Evolutionary conservation across 768 basidiomycete species (phyloP), one percentile per base, ranked within the genome.

Genomic region (Boletus pseudo-olivaceus): DNA sequence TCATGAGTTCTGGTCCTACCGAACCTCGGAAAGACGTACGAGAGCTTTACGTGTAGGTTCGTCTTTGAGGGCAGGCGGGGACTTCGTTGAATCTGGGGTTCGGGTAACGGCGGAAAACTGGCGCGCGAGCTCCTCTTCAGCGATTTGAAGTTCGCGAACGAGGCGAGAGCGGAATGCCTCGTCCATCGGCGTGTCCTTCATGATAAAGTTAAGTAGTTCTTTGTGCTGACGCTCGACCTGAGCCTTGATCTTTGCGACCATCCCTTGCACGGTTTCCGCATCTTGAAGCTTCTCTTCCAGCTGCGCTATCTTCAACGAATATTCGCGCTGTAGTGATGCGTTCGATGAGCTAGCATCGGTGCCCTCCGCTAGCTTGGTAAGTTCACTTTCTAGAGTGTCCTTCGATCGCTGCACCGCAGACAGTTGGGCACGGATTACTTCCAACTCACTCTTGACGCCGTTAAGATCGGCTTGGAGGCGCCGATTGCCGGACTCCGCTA

Each of bases 121-220:
- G 38, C 63, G 63, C 4, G 49, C 61, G 3, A 65, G 52, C 23
- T 55, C 62, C 29, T 83, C 81, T 59, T 88, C 87, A 0, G 80
- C 77, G 8, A 75, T 67, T 60, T 86, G 78, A 32, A 90, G 76
- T 61, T 89, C 85, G 30, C 76, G 78, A 23, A 89, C 72, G 6
- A 90, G 70, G 17, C 81, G 78, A 20, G 77, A 73, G 47, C 85
- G 82, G 76, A 89, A 84, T 5, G 76, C 72, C 33, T 79, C 78
- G 55, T 88, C 87, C 35, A 77, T 75, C 9, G 84, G 79, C 11
- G 76, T 77, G 47, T 76, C 79, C 42, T 74, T 75, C 72, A 80
- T 75, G 50, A 89, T 80, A 23, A 88, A 73, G n/a, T 80, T 75
- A 5, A 86, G 82, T 39, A 90, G 79, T 56, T 90, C 87, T n/a